phyloP scores from a whole-genome alignment of 2,329 filamentous ascomycete genomes.

The Venturia asperata region DNA sequence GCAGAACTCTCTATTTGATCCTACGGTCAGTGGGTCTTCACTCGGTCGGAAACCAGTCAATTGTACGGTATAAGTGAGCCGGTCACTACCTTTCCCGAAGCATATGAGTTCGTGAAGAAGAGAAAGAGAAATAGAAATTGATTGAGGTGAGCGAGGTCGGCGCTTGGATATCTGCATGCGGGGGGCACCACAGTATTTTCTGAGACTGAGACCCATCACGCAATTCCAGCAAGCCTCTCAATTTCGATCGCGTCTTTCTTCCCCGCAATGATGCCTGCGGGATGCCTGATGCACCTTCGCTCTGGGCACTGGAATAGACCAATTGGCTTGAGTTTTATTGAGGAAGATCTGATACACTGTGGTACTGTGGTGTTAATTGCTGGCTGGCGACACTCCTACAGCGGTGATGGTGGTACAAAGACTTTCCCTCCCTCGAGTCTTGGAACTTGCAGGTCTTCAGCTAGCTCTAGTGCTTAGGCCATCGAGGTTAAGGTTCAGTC shows the following conservation, averaged over 20 bases:
- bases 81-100: background rate
- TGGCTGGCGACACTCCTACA: too few relatives aligned
- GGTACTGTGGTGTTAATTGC: too few relatives aligned
- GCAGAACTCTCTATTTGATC: background rate
- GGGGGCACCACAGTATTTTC: too few relatives aligned
- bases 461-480: too few relatives aligned
- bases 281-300: background rate
- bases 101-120: background rate
- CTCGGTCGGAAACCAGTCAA: background rate
- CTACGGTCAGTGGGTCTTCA: too few relatives aligned
- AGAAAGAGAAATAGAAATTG: background rate
- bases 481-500: too few relatives aligned
- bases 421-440: too few relatives aligned
- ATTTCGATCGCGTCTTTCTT: constrained; percentile 3
- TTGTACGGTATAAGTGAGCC: constrained; percentile 2
- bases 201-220: background rate
- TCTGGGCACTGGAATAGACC: background rate
- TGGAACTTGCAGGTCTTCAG: too few relatives aligned
- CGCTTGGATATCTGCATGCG: too few relatives aligned
- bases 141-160: background rate
- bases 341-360: too few relatives aligned
- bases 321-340: too few relatives aligned
- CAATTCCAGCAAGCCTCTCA: background rate
- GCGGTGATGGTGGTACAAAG: too few relatives aligned
- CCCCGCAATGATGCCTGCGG: constrained; percentile 11